A percentile compares a stretch with the other conserved stretches of the same genome.
Evolutionary conservation across 2,329 filamentous ascomycete species (phyloP).

Genomic region (Arthrocladium fulminans): DNA sequence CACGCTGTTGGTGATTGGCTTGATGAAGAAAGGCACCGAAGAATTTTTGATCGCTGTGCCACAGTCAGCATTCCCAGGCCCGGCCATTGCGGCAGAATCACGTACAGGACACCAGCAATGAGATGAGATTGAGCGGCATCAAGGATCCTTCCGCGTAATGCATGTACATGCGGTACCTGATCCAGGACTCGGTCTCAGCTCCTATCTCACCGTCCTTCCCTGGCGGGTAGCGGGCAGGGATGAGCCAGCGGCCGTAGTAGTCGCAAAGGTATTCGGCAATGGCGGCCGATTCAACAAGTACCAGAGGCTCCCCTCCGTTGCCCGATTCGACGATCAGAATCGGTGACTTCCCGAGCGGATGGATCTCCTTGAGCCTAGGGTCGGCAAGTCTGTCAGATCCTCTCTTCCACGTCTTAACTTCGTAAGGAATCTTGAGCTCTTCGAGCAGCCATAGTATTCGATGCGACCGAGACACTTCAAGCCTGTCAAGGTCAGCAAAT

Average conservation of each 20-base stretch:
- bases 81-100: not conserved
- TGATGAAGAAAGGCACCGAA: conserved; percentile 60
- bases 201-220: conserved; percentile 48
- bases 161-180: conserved; percentile 60
- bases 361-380: conserved; percentile 63
- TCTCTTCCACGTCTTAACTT: conserved; percentile 71
- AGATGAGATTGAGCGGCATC: conserved; percentile 53
- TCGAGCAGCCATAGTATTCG: conserved; percentile 79
- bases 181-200: conserved; percentile 52
- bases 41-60: conserved; percentile 39
- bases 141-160: conserved; percentile 80
- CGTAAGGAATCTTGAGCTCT: conserved; percentile 69
- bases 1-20: conserved; percentile 51
- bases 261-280: conserved; percentile 78
- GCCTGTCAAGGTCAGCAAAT: conserved; percentile 44
- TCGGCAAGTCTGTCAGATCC: conserved; percentile 58
- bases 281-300: conserved; percentile 72
- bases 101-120: conserved; percentile 2
- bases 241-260: conserved; percentile 43
- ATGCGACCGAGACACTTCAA: conserved; percentile 72
- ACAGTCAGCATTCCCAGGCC: conserved; percentile 7
- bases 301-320: conserved; percentile 40
- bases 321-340: conserved; percentile 56
- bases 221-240: conserved; percentile 44
- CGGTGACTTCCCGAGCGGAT: conserved; percentile 82